These are phyloP conservation scores for Fraxinus angustifolia DNA, from an alignment of 305 asterid species.

Conservation along the genomic window DNA sequence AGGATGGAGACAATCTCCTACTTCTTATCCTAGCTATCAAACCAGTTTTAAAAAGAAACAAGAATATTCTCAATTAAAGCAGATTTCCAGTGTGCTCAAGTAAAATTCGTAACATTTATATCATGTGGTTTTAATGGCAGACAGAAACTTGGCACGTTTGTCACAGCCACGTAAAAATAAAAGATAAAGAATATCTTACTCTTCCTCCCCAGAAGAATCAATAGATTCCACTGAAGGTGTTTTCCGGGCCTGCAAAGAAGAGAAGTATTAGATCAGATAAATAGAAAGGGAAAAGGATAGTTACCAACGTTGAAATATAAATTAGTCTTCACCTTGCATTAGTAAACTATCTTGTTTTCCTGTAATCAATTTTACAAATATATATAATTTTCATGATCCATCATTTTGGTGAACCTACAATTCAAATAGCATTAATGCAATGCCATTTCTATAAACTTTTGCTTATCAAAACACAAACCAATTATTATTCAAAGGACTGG, in stretches of 20 bases:
- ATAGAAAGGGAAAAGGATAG: conserved; percentile 8
- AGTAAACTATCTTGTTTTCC: not conserved
- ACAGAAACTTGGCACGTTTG: not conserved
- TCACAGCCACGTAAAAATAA: conserved; percentile 19
- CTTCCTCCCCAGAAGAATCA: conserved; percentile 97
- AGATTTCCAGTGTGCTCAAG: not conserved
- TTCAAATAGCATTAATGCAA: not conserved
- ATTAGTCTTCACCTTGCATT: conserved; percentile 2
- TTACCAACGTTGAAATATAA: conserved; percentile 5
- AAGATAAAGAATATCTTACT: conserved; percentile 53
- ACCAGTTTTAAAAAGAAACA: not conserved
- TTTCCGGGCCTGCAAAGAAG: conserved; percentile 59
- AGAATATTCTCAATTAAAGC: not conserved
- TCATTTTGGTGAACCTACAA: conserved; percentile 5
- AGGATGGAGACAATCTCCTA: not conserved
- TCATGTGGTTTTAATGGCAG: not conserved
- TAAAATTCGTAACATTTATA: not conserved
- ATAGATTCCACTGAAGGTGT: conserved; percentile 76
- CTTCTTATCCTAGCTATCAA: not conserved
- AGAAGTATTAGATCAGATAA: conserved; percentile 21
- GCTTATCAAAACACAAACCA: conserved; percentile 5
- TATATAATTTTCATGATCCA: conserved; percentile 6
- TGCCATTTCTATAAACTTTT: not conserved
- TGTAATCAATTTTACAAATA: not conserved
- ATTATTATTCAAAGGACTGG: conserved; percentile 1